Evolutionary conservation across 495 filamentous ascomycete species (phyloP).

Genomic region (Hypoxylon rickii): DNA sequence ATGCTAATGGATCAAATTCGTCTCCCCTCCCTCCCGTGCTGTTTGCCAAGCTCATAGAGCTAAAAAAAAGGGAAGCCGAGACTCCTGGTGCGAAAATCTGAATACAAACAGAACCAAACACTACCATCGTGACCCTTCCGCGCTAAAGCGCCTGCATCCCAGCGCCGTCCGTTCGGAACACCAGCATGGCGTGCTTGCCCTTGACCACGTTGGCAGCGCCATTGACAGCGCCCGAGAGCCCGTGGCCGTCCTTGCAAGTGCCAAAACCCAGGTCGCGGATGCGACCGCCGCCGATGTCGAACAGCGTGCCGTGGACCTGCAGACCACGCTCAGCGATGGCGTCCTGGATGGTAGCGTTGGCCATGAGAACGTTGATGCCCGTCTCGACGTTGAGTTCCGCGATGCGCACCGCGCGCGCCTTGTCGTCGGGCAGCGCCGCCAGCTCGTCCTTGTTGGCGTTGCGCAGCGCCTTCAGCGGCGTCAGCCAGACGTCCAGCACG

Average conservation of each 20-base stretch:
- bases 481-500: slow-evolving; percentile 81
- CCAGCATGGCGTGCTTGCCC: slow-evolving; percentile 55
- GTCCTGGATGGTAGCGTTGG: slow-evolving; percentile 62
- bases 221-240: slow-evolving; percentile 4
- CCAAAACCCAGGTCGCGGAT: slow-evolving; percentile 62
- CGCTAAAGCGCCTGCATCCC: slow-evolving; percentile 28
- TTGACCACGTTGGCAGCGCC: slow-evolving; percentile 41
- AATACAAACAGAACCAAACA: no score
- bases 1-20: no score
- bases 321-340: slow-evolving; percentile 72
- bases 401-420: slow-evolving; percentile 56
- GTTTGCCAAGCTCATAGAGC: no score
- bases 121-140: neutral
- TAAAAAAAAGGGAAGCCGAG: neutral
- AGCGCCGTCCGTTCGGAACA: slow-evolving; percentile 48
- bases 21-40: no score
- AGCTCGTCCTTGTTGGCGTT: slow-evolving; percentile 59
- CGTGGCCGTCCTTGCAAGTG: slow-evolving; percentile 38
- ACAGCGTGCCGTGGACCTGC: slow-evolving; percentile 72
- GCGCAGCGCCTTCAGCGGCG: slow-evolving; percentile 69
- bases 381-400: slow-evolving; percentile 72
- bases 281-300: slow-evolving; percentile 66
- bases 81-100: no score
- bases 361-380: slow-evolving; percentile 66
- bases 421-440: slow-evolving; percentile 49